A percentile compares a stretch with the other conserved stretches of the same genome.
Evolutionary conservation across 2,329 filamentous ascomycete species (phyloP).

Genomic region (Xylariaceae sp.): DNA sequence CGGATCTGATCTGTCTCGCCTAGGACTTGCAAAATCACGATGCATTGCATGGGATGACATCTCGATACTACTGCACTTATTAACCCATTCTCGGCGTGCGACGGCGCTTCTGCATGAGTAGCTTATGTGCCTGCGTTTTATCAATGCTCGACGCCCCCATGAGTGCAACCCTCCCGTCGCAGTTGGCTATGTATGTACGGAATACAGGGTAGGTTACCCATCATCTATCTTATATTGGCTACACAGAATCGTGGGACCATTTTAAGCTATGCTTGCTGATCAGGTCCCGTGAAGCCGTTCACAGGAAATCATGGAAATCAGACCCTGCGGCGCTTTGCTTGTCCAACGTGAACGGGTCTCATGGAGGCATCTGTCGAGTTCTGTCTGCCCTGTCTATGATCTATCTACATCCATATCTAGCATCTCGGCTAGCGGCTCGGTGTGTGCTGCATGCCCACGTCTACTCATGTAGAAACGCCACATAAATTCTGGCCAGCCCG

Average conservation of each 20-base stretch:
- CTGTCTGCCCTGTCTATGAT: neutral
- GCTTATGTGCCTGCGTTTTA: neutral
- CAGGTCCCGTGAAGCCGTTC: neutral
- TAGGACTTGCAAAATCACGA: neutral
- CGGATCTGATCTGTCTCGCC: neutral
- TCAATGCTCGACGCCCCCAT: neutral
- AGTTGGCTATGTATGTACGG: neutral
- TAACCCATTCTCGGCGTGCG: neutral
- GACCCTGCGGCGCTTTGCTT: neutral
- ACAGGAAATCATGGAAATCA: neutral
- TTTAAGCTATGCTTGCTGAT: neutral
- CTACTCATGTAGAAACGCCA: constrained; percentile 3
- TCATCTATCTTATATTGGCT: neutral
- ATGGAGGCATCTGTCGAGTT: neutral
- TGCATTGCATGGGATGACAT: constrained; percentile 1
- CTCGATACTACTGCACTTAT: neutral
- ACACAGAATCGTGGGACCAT: neutral
- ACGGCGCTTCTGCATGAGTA: neutral
- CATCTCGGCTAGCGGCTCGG: neutral
- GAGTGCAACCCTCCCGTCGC: neutral
- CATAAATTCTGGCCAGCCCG: neutral
- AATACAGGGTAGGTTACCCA: neutral
- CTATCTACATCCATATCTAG: neutral
- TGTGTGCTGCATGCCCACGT: constrained; percentile 2
- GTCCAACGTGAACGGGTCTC: neutral